Percentiles rank a stretch among this genome's conserved stretches.
Evolutionary conservation across 129 eudicot genomes (phyloP).

Genomic region (Centella asiatica): DNA sequence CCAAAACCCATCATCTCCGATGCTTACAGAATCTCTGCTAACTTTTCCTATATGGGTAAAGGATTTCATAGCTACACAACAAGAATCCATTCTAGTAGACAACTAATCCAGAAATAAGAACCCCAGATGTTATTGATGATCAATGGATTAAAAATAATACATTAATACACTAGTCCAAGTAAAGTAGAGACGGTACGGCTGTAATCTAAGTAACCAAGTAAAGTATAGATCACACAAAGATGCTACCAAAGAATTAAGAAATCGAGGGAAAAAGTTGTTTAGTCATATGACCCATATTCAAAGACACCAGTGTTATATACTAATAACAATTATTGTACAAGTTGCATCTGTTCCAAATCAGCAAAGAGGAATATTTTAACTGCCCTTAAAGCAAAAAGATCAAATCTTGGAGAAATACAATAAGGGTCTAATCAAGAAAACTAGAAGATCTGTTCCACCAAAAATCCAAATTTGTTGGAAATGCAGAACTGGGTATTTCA

Average conservation of each 20-base stretch:
- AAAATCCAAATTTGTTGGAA: slow-evolving; percentile 5
- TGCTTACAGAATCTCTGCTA: slow-evolving; percentile 22
- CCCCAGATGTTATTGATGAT: slow-evolving; percentile 16
- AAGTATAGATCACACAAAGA: slow-evolving; percentile 72
- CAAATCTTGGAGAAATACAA: background rate
- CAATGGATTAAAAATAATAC: slow-evolving; percentile 17
- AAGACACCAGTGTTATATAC: slow-evolving; percentile 16
- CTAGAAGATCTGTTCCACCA: background rate
- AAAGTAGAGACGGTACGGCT: slow-evolving; percentile 21
- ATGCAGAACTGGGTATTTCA: background rate
- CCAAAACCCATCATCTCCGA: slow-evolving; percentile 42
- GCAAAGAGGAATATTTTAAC: slow-evolving; percentile 9
- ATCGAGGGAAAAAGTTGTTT: background rate
- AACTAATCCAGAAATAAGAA: background rate
- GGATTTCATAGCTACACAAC: slow-evolving; percentile 50
- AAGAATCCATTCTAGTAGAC: slow-evolving; percentile 42
- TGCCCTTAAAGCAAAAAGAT: slow-evolving; percentile 14
- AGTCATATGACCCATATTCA: slow-evolving; percentile 18
- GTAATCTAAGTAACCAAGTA: slow-evolving; percentile 69
- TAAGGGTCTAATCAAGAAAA: background rate
- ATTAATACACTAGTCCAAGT: slow-evolving; percentile 11
- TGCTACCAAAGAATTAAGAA: slow-evolving; percentile 8
- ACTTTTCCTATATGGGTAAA: slow-evolving; percentile 36
- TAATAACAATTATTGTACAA: slow-evolving; percentile 16
- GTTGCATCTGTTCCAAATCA: slow-evolving; percentile 25